Percentiles rank a stretch among this genome's conserved stretches.
Conservation (phyloP, 176 grass and related monocot species). For the Cocos nucifera region DNA sequence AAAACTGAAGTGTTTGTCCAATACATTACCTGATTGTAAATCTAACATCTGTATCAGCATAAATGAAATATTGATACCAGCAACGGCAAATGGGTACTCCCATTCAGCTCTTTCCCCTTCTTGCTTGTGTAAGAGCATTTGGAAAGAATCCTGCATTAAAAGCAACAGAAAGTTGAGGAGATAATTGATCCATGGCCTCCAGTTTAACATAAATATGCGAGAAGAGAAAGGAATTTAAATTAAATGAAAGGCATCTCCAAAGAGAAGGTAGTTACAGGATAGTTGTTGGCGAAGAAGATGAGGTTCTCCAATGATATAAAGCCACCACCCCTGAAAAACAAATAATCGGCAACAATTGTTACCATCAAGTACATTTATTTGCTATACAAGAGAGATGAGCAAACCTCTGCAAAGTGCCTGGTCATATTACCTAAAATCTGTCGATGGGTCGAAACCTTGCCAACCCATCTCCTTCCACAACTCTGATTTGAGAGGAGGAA, state of each 20-base stretch:
- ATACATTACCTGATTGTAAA: slow-evolving; percentile 56
- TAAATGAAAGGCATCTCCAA: background rate
- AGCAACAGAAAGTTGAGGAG: background rate
- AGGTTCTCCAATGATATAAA: slow-evolving; percentile 85
- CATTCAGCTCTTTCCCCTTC: slow-evolving; percentile 74
- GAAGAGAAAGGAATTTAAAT: too few relatives aligned
- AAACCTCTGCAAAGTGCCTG: too few relatives aligned
- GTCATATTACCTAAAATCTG: slow-evolving; percentile 74
- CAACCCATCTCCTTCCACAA: slow-evolving; percentile 98
- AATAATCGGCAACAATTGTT: slow-evolving; percentile 8
- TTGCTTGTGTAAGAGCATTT: slow-evolving; percentile 64
- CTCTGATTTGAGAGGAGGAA: slow-evolving; percentile 90
- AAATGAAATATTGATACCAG: slow-evolving; percentile 94
- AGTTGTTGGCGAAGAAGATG: slow-evolving; percentile 80
- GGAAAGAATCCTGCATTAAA: slow-evolving; percentile 50
- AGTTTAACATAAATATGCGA: too few relatives aligned
- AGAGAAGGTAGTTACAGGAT: slow-evolving; percentile 45
- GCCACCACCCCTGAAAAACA: slow-evolving; percentile 65
- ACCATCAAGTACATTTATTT: slow-evolving; percentile 11
- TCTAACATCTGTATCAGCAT: slow-evolving; percentile 94
- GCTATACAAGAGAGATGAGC: background rate
- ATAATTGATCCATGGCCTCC: background rate
- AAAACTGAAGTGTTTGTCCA: background rate
- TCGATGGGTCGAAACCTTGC: slow-evolving; percentile 91
- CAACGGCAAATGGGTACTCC: slow-evolving; percentile 98